These are phyloP conservation scores for Climacium dendroides DNA, from an alignment of 225 moss, liverwort and hornwort species.

Conservation along the genomic window DNA sequence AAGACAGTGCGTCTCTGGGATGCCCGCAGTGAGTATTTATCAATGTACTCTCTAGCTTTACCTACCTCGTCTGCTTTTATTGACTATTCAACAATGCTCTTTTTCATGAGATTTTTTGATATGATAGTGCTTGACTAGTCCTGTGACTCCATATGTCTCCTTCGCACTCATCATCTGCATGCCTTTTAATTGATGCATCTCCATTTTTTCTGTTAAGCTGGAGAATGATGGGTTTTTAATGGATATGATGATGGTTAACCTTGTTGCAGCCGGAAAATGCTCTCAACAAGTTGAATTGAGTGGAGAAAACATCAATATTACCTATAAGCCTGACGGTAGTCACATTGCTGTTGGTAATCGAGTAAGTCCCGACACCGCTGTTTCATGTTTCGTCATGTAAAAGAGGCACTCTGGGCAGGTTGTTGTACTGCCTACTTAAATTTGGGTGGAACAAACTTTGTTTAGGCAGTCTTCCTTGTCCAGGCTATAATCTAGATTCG, in stretches of 20 bases:
- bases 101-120: neutral
- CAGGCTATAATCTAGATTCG: neutral
- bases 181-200: neutral
- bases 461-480: neutral
- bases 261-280: slow-evolving; percentile 80
- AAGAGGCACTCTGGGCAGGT: neutral
- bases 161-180: neutral
- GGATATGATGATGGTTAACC: neutral
- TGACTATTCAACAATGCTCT: neutral
- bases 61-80: neutral
- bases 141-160: neutral
- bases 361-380: slow-evolving; percentile 30
- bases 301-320: slow-evolving; percentile 97
- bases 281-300: slow-evolving; percentile 99
- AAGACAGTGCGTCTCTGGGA: slow-evolving; percentile 99
- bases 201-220: neutral
- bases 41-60: slow-evolving; percentile 32
- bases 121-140: neutral
- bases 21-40: slow-evolving; percentile 94
- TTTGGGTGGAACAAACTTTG: neutral
- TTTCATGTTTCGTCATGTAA: neutral
- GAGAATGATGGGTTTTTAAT: neutral
- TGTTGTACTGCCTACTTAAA: neutral
- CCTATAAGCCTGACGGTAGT: slow-evolving; percentile 98
- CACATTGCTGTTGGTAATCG: slow-evolving; percentile 99